Evolutionary conservation across 2,329 filamentous ascomycete genomes (phyloP).

Genomic region (Stachybotrys elegans): DNA sequence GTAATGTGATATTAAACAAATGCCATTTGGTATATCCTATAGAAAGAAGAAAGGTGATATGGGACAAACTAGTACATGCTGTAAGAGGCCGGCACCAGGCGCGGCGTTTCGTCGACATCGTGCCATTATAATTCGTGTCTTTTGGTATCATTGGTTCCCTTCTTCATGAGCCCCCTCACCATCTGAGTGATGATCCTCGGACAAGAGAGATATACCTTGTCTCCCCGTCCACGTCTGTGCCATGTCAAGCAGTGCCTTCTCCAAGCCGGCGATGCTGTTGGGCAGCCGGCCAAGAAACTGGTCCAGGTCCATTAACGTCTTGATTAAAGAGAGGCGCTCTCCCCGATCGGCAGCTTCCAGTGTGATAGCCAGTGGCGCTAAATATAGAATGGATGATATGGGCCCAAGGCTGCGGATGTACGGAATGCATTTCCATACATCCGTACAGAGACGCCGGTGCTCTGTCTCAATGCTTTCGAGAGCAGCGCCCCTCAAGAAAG

Average conservation of each 20-base stretch:
- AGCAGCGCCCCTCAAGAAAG: neutral
- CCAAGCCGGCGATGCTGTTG: neutral
- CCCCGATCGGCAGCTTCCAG: neutral
- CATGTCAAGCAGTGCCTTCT: neutral
- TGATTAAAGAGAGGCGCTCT: neutral
- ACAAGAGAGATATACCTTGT: neutral
- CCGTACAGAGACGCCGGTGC: neutral
- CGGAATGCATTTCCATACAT: neutral
- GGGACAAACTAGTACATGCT: no score
- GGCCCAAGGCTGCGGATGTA: slow-evolving; percentile 1
- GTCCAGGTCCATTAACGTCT: neutral
- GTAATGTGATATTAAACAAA: no score
- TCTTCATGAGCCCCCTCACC: no score
- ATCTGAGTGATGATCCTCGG: no score
- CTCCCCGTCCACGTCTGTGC: neutral
- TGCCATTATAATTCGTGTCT: no score
- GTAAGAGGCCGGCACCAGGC: no score
- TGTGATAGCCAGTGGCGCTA: neutral
- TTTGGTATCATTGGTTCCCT: no score
- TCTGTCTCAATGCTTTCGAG: neutral
- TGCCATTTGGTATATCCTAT: no score
- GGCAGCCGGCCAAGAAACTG: neutral
- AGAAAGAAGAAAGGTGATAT: no score
- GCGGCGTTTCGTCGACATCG: no score
- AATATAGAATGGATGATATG: neutral